Evolutionary conservation across 495 filamentous ascomycete species (phyloP), one percentile per base, ranked within the genome.

Genomic region (Lineolata rhizophorae): DNA sequence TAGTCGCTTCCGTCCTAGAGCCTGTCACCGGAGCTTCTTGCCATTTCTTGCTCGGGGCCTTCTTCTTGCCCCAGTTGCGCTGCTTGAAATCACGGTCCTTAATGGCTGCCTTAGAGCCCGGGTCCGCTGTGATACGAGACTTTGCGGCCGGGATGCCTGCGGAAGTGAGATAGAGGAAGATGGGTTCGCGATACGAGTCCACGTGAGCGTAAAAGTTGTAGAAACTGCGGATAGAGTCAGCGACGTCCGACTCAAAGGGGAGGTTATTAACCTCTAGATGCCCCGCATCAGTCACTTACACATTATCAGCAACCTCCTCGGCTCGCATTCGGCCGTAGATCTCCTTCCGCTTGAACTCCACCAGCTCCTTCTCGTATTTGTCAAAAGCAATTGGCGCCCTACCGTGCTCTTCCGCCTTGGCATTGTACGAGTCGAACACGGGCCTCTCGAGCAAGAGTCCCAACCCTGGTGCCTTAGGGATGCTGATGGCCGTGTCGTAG

Each of bases 311-410:
- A n/a, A n/a, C n/a, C n/a, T n/a, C n/a, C n/a, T n/a, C n/a, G n/a
- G n/a, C n/a, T n/a, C n/a, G n/a, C n/a, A 95, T 91, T 9, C 78
- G 61, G 42, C 74, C 64, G 46, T 99, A 99, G 30, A 99, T 95
- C 52, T 92, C 73, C 37, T 71, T 54, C 48, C 92, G 76, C 58
- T 93, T 94, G 51, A 99, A 99, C 37, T 71, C 73, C 32, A 67
- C 56, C 40, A 99, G 81, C 52, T 79, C 66, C 38, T 66, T 63
- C 30, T 81, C 61, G 42, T 72, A 78, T 35, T 71, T 72, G 19
- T 59, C 55, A 47, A 94, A 95, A 45, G 79, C 67, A 35, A 99
- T 72, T 8, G 60, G 56, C 24, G 74, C 62, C 20, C 57, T 61
- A 0, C 61, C 62, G 25, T 63, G 59, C 24, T 60, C 53, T 4